These are phyloP conservation scores for Hyaloscypha finlandica DNA, from an alignment of 495 filamentous ascomycete species.

Conservation along the genomic window DNA sequence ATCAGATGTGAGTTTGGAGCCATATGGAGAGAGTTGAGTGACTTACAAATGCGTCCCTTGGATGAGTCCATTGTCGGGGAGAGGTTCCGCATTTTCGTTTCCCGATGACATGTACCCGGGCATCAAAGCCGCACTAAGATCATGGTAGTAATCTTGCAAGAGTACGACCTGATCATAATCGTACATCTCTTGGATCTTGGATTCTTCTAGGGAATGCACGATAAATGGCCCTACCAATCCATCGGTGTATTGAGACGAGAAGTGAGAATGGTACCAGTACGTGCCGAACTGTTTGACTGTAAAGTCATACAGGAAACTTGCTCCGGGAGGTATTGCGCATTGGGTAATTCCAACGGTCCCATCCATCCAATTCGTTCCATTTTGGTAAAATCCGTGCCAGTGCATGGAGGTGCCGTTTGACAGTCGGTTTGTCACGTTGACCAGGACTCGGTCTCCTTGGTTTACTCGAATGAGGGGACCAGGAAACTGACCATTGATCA, in stretches of 20 bases:
- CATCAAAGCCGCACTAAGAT: slow-evolving; percentile 57
- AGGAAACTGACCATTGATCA: slow-evolving; percentile 81
- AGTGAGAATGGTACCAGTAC: slow-evolving; percentile 84
- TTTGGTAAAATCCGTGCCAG: slow-evolving; percentile 67
- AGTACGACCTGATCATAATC: slow-evolving; percentile 64
- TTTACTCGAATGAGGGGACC: slow-evolving; percentile 66
- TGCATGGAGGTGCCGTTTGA: slow-evolving; percentile 65
- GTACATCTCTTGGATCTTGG: slow-evolving; percentile 54
- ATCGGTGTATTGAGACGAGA: slow-evolving; percentile 60
- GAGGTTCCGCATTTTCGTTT: slow-evolving; percentile 63
- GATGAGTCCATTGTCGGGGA: slow-evolving; percentile 57
- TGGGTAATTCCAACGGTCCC: slow-evolving; percentile 59
- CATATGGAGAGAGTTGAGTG: neutral
- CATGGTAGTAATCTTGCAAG: slow-evolving; percentile 63
- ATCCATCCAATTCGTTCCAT: slow-evolving; percentile 65
- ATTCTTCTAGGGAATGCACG: slow-evolving; percentile 63
- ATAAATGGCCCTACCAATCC: slow-evolving; percentile 70
- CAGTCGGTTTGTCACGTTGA: slow-evolving; percentile 70
- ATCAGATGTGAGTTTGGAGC: neutral
- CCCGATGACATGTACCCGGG: slow-evolving; percentile 54
- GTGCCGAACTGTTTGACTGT: slow-evolving; percentile 64
- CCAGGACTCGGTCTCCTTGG: slow-evolving; percentile 68
- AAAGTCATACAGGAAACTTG: slow-evolving; percentile 47
- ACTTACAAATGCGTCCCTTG: slow-evolving; percentile 39
- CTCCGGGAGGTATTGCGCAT: slow-evolving; percentile 50